These are phyloP conservation scores for Tolypocladium nubicola DNA, from an alignment of 2,329 filamentous ascomycete species.

Conservation along the genomic window DNA sequence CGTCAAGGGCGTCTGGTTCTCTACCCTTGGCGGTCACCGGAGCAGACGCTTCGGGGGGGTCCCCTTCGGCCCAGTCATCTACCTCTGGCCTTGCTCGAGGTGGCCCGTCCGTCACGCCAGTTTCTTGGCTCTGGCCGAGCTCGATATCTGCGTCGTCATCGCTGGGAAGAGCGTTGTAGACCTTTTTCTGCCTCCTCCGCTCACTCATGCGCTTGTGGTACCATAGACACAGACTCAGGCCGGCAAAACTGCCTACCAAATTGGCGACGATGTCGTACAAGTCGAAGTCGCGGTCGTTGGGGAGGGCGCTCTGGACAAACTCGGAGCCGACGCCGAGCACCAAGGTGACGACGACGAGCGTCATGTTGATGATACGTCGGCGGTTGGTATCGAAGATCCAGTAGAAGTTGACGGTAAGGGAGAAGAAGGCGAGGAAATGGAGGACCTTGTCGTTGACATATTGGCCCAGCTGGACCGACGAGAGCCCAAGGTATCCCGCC, in stretches of 20 bases:
- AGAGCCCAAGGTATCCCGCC: constrained; percentile 71
- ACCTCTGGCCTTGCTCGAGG: constrained; percentile 27
- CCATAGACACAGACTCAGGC: constrained; percentile 68
- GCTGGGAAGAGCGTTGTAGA: constrained; percentile 60
- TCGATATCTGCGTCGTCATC: constrained; percentile 61
- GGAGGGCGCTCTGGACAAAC: constrained; percentile 64
- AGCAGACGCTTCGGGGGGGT: constrained; percentile 16
- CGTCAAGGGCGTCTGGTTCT: constrained; percentile 13
- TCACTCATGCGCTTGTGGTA: constrained; percentile 96
- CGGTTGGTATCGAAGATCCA: constrained; percentile 92
- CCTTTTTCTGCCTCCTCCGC: constrained; percentile 62
- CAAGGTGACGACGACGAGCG: constrained; percentile 68
- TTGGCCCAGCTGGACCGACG: constrained; percentile 43
- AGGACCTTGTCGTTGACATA: constrained; percentile 81
- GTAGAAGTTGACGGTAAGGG: constrained; percentile 82
- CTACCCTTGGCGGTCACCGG: constrained; percentile 7
- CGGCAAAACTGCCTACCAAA: constrained; percentile 63
- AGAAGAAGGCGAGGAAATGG: constrained; percentile 81
- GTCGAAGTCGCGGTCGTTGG: constrained; percentile 63
- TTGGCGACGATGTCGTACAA: constrained; percentile 83
- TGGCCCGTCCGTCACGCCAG: constrained; percentile 41
- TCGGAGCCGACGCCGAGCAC: constrained; percentile 63
- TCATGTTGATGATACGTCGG: constrained; percentile 74
- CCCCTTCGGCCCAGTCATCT: constrained; percentile 48
- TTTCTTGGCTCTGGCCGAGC: constrained; percentile 62